phyloP scores from a whole-genome alignment of 1,284 basidiomycete genomes.

The Fomitopsis palustris region DNA sequence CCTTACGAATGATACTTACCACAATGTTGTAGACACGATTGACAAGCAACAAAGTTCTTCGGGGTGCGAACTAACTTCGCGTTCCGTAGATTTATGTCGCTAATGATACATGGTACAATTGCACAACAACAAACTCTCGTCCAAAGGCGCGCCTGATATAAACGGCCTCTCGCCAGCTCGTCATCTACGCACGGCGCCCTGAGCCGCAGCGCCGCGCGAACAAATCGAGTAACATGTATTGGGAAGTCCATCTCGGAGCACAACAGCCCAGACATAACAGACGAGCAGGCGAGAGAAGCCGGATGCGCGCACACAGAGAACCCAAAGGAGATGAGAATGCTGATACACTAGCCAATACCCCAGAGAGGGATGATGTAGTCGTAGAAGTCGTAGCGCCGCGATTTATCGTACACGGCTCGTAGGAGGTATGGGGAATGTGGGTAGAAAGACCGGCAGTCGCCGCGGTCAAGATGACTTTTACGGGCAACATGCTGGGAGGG shows the following conservation, averaged over 20 bases:
- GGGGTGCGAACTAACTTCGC: too few species aligned
- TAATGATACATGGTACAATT: too few species aligned
- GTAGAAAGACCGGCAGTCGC: background rate
- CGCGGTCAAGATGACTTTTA: background rate
- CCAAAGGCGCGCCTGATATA: background rate
- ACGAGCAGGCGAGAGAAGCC: background rate
- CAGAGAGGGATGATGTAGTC: constrained; percentile 6
- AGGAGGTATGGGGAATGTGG: background rate
- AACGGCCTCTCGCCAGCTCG: background rate
- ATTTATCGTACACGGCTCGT: constrained; percentile 2
- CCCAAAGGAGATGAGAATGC: background rate
- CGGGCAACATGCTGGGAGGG: background rate
- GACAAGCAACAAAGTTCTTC: too few species aligned
- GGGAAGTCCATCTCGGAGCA: background rate
- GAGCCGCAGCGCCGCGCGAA: background rate
- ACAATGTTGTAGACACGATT: too few species aligned
- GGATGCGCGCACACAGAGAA: background rate
- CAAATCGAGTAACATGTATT: background rate
- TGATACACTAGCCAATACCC: constrained; percentile 4
- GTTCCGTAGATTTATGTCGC: too few species aligned
- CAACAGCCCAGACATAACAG: background rate
- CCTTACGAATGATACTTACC: too few species aligned
- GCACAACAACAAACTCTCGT: too few species aligned
- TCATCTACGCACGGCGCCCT: background rate
- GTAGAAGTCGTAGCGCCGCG: background rate